Evolutionary conservation across 805 yeast species (phyloP), one percentile per base, ranked within the genome.

Genomic region (Hanseniaspora valbyensis): DNA sequence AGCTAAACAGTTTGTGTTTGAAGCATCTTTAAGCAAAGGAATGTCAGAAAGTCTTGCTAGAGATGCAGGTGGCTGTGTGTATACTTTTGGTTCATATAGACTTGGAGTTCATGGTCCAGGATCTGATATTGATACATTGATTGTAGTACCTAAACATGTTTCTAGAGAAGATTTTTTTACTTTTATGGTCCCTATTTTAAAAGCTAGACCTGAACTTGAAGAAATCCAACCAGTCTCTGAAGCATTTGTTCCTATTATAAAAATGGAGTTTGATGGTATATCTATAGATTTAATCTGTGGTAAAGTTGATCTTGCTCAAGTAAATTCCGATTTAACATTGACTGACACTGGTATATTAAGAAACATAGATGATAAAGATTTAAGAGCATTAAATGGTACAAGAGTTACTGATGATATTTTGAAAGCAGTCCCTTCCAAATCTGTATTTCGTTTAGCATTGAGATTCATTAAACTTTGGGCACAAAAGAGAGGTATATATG

Each of bases 61-160:
- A 51, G 98, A 92, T 65, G 95, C 97, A 0, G 98, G 98, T 34
- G 98, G 98, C 33, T 92, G 92, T 64, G 78, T 92, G n/a, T 92
- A 89, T 63, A 88, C 96, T 0, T 92, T 76, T 68, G 98, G 98
- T 1, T 88, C 96, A 1, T 92, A 89, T 61, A 73, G 96, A 55
- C 68, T 92, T 40, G 98, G 98, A 3, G 98, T 92, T 13, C 87
- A 89, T 67, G 97, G 97, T 0, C 97, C 97, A 0, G 97, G 98
- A 0, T 83, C 95, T 0, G 98, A 92, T 81, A 90, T 92, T 54
- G 98, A 92, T 70, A 85, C 97, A 0, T 69, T 92, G 42, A 85
- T 92, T n/a, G 96, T 90, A 25, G 96, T 86, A 16, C 98, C 98
- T 1, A 92, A 90, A 59, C 97, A 92, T 65, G 95, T 92, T 13